phyloP scores from a whole-genome alignment of 2,329 filamentous ascomycete genomes.

The Epichloe festucae region DNA sequence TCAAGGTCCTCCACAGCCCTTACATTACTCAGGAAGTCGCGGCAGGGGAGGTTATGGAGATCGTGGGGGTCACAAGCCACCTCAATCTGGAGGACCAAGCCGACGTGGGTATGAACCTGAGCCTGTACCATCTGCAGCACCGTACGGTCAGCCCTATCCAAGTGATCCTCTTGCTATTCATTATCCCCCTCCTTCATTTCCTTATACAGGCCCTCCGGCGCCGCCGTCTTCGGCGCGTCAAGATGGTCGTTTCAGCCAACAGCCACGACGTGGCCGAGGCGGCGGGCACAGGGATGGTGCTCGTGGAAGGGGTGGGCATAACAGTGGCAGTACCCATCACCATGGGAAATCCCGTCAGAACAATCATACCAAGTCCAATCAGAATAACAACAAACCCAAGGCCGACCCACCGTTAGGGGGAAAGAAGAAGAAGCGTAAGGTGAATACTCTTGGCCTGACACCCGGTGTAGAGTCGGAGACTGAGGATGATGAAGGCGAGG shows the following conservation, averaged over 20 bases:
- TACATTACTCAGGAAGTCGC: slow-evolving; percentile 27
- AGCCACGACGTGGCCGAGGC: slow-evolving; percentile 22
- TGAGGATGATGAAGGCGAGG: slow-evolving; percentile 58
- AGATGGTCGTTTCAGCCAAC: slow-evolving; percentile 23
- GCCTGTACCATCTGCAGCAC: slow-evolving; percentile 17
- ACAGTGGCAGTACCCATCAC: slow-evolving; percentile 13
- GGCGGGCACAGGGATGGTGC: slow-evolving; percentile 22
- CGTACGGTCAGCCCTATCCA: slow-evolving; percentile 27
- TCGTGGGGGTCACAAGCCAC: slow-evolving; percentile 25
- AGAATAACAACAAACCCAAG: slow-evolving; percentile 14
- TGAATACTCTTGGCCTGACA: slow-evolving; percentile 59
- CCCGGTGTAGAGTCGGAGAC: slow-evolving; percentile 50
- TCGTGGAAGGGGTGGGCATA: slow-evolving; percentile 28
- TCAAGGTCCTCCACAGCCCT: slow-evolving; percentile 19
- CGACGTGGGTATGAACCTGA: slow-evolving; percentile 25
- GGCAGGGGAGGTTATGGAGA: slow-evolving; percentile 34
- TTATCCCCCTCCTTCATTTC: slow-evolving; percentile 20
- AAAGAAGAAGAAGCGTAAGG: slow-evolving; percentile 61
- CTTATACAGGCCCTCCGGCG: slow-evolving; percentile 28
- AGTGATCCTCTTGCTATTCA: slow-evolving; percentile 26
- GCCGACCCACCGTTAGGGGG: slow-evolving; percentile 32
- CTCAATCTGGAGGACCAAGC: slow-evolving; percentile 17
- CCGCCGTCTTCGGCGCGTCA: slow-evolving; percentile 21
- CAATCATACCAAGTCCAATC: slow-evolving; percentile 15
- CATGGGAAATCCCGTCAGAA: slow-evolving; percentile 31